Evolutionary conservation across 2,329 filamentous ascomycete species (phyloP), one percentile per base, ranked within the genome.

Genomic region (Ophiocordyceps camponoti-floridani): DNA sequence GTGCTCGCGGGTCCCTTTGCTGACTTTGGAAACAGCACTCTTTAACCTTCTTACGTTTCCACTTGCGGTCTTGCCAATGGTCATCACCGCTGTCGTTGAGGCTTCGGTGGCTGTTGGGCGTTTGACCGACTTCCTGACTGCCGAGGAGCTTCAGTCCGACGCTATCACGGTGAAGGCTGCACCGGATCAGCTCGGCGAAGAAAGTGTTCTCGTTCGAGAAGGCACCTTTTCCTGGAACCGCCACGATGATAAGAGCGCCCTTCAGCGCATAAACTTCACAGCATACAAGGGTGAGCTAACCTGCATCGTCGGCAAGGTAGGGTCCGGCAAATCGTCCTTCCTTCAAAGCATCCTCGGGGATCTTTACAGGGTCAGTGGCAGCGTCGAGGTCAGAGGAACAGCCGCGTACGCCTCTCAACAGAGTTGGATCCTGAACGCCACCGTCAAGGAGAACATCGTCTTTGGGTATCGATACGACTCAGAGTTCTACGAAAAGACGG

Each of bases 1-100:
- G 3, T 30, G 28, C 28, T 37, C 14, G 7, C n/a, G 14, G 33
- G n/a, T 26, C 35, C 26, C 3, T 10, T 4, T 42, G 9, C 28
- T 28, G 26, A 42, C 26, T 9, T 13, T n/a, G 16, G 16, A 6
- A n/a, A 19, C 84, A 58, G 88, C 91, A 0, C 71, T 98, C 23
- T 98, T 98, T 75, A 98, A 98, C 58, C 70, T 98, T 27, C 74
- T 98, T 42, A 93, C 88, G 0, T 98, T 98, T 64, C 93, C 91
- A 1, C 75, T 98, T 45, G 83, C 91, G 2, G 81, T 98, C 35
- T 69, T 98, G 28, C 91, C 91, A 8, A 96, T 98, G 88, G 88
- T 98, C 35, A 96, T 98, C 52, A 94, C 88, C 1, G 82, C 89
- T 7, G 85, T 98, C 49, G 87, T 98, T 30, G 91, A 98, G 62